Base-by-base conservation (phyloP, 2,329 filamentous ascomycete genomes). In the Pyrenochaeta sp. region DNA sequence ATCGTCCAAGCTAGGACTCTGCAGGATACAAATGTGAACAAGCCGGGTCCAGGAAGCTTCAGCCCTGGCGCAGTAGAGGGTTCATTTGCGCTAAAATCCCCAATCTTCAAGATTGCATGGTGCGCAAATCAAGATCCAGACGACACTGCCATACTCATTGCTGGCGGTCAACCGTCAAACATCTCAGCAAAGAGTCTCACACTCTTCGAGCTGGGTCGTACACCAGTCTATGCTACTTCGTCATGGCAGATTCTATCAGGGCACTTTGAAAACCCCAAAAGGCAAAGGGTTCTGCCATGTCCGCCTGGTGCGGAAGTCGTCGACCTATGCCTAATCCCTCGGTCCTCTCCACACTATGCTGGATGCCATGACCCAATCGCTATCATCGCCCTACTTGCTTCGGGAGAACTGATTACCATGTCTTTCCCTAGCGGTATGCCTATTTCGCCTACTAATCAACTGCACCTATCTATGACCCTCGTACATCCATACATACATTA, bases 71-170 rank as follows among this genome's bases (percentile, higher is more conserved):
- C 76, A n/a, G 69, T 76, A 0, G 78, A 84, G 3, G 83, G 82
- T 1, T 83, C 82, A 0, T 81, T 88, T 42, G 83, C 83, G 15
- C 78, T 90, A 13, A 90, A 91, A 60, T 90, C 91, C 54, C 92
- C 92, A 0, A 90, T 94, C 59, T 86, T 87, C 59, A 89, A 88
- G 61, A 88, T 98, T 54, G 86, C 89, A 1, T 99, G 95, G 95
- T 99, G 95, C 78, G 94, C 92, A 56, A 97, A 97, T 75, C 85
- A 89, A 58, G 96, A 98, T 71, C 90, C 93, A 0, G 95, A 99
- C 70, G 94, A 99, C 71, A 98, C 93, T 19, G 94, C 89, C 1
- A 83, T 99, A 25, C 79, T 99, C 39, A 85, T 99, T 54, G 91
- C 93, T 2, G 95, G 95, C 30, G 95, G 95, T 4, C 86, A 90